Conservation (phyloP, 139 green algal species). For the Chlorella sp. region DNA sequence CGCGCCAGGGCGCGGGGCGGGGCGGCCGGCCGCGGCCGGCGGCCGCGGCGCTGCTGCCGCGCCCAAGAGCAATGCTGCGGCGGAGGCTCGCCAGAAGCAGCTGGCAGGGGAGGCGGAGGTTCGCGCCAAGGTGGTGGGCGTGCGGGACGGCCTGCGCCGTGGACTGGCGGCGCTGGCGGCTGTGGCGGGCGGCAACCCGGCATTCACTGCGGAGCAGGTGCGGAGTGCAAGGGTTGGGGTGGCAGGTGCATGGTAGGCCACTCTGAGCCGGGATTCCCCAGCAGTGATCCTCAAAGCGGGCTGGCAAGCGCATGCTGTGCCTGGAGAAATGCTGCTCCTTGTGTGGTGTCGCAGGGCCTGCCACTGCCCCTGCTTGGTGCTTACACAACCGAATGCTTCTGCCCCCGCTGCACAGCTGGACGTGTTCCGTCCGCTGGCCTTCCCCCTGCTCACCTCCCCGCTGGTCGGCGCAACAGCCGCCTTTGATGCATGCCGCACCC, state of each 20-base stretch:
- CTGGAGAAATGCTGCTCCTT: too few relatives aligned
- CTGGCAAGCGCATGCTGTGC: too few relatives aligned
- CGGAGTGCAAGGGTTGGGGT: too few relatives aligned
- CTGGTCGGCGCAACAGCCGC: constrained; percentile 74
- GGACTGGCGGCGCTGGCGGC: constrained; percentile 66
- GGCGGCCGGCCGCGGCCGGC: too few relatives aligned
- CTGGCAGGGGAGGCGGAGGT: constrained; percentile 71
- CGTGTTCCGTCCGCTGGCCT: constrained; percentile 59
- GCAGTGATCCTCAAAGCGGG: too few relatives aligned
- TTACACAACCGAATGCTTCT: too few relatives aligned
- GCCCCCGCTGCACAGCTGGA: constrained; percentile 46
- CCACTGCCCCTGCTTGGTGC: neutral
- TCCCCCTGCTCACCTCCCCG: constrained; percentile 77
- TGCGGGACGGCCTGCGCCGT: constrained; percentile 66
- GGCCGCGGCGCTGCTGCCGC: neutral
- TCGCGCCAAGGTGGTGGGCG: constrained; percentile 56
- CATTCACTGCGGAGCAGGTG: constrained; percentile 52
- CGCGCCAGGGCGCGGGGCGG: too few relatives aligned
- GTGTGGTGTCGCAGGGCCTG: too few relatives aligned
- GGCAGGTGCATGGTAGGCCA: too few relatives aligned
- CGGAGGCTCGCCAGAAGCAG: constrained; percentile 62
- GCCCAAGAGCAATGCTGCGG: constrained; percentile 65
- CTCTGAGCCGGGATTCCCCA: too few relatives aligned
- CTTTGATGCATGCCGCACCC: constrained; percentile 59
- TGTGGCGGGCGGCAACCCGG: constrained; percentile 50